Percentiles rank a stretch among this genome's conserved stretches.
Conservation (phyloP, 2,329 filamentous ascomycete genomes). For the Botrytis squamosa region DNA sequence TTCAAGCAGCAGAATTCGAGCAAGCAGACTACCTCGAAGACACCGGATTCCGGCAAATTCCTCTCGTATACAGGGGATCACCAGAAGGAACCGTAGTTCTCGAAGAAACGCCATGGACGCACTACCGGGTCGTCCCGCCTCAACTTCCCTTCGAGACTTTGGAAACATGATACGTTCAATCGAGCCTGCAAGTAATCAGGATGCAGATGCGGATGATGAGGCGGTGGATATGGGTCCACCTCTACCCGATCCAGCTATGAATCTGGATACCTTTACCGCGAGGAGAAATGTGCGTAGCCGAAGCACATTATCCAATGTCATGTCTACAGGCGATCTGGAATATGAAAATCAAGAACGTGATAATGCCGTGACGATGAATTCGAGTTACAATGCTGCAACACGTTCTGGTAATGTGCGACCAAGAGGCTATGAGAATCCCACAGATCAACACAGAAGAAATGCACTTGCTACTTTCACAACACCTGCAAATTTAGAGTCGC, state of each 20-base stretch:
- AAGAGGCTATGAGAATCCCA: rapidly evolving
- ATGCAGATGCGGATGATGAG: not conserved
- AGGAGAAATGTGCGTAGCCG: not conserved
- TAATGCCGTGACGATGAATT: not conserved
- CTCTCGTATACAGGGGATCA: not conserved
- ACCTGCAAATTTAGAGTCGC: not conserved
- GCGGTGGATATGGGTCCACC: not conserved
- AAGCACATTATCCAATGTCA: not conserved
- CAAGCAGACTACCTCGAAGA: not conserved
- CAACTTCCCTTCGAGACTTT: too few species aligned
- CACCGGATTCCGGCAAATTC: too few species aligned
- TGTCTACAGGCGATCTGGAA: not conserved
- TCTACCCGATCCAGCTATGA: not conserved
- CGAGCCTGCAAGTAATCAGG: not conserved
- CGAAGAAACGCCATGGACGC: not conserved
- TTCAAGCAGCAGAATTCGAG: too few species aligned
- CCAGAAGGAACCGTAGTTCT: not conserved
- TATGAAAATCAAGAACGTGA: not conserved
- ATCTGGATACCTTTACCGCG: not conserved
- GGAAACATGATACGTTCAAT: too few species aligned
- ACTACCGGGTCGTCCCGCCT: not conserved
- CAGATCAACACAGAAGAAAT: not conserved
- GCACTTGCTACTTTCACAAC: not conserved
- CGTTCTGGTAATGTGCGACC: not conserved
- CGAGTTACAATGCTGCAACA: too few species aligned